Evolutionary conservation across 495 filamentous ascomycete species (phyloP).

Genomic region (Aspergillus ellipticus): DNA sequence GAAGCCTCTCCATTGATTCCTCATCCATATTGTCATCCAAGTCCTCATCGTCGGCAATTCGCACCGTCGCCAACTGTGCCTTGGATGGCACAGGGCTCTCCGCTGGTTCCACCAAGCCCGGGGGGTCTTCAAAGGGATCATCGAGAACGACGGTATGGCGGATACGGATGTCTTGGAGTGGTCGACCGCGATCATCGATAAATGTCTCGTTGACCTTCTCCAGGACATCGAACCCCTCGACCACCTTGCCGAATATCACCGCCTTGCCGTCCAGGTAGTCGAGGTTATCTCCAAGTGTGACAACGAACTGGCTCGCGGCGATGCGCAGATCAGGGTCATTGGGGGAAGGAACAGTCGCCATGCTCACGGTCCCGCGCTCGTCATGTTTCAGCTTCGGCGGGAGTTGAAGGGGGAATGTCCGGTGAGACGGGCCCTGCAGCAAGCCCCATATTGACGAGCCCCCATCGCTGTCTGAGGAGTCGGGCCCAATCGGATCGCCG

Average conservation of each 20-base stretch:
- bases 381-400: conserved; percentile 80
- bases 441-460: conserved; percentile 89
- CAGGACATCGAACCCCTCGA: conserved; percentile 86
- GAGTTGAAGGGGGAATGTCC: conserved; percentile 78
- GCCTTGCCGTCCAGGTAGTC: conserved; percentile 88
- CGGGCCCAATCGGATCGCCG: conserved; percentile 85
- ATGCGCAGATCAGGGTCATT: conserved; percentile 76
- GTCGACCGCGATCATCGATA: conserved; percentile 76
- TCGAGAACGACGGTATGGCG: conserved; percentile 87
- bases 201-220: conserved; percentile 92
- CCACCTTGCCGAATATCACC: conserved; percentile 90
- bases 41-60: conserved; percentile 86
- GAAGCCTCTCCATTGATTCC: conserved; percentile 70
- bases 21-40: conserved; percentile 74
- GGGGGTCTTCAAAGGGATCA: conserved; percentile 80
- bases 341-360: conserved; percentile 78
- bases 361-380: conserved; percentile 86
- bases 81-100: conserved; percentile 77
- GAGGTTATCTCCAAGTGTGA: conserved; percentile 81
- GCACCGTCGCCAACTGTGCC: conserved; percentile 83
- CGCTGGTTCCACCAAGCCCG: conserved; percentile 68
- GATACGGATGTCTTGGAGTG: conserved; percentile 87
- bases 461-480: conserved; percentile 78
- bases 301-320: conserved; percentile 83
- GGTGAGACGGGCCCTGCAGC: conserved; percentile 65